These are phyloP conservation scores for Nothophytophthora sp. DNA, from an alignment of 352 stramenopile genomes.

Conservation along the genomic window DNA sequence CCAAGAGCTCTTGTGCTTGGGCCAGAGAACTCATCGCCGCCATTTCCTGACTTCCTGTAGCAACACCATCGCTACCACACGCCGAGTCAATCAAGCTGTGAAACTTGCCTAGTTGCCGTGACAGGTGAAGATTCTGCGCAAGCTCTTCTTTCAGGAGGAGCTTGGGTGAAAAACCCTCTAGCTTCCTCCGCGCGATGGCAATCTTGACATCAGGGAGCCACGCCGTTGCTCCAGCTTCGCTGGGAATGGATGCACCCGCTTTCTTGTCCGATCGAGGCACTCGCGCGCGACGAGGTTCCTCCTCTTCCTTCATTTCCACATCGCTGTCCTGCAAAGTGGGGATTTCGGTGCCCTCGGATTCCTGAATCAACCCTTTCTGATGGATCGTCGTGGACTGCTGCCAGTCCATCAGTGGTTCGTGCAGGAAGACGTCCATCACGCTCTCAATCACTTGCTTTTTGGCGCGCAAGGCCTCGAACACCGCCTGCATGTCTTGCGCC, in stretches of 20 bases:
- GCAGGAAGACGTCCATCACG: constrained; percentile 92
- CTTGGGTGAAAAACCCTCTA: constrained; percentile 74
- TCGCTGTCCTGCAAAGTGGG: constrained; percentile 32
- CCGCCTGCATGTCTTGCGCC: constrained; percentile 81
- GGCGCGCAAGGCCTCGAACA: constrained; percentile 81
- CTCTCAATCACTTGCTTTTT: constrained; percentile 86
- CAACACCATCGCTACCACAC: constrained; percentile 6
- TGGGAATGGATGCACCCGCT: constrained; percentile 3
- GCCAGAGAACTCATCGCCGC: constrained; percentile 47
- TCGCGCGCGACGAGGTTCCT: constrained; percentile 1
- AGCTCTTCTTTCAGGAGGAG: constrained; percentile 76
- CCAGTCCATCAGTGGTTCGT: constrained; percentile 93
- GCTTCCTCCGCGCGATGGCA: constrained; percentile 66
- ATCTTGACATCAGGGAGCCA: constrained; percentile 84
- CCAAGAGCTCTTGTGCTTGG: constrained; percentile 86
- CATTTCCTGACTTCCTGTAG: constrained; percentile 5
- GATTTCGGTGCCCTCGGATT: constrained; percentile 8
- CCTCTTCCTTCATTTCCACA: constrained; percentile 32
- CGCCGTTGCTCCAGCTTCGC: constrained; percentile 13
- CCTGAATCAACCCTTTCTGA: constrained; percentile 57
- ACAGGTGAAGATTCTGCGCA: constrained; percentile 67
- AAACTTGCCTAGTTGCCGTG: constrained; percentile 53
- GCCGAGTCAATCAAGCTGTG: constrained; percentile 54
- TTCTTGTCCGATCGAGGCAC: constrained; percentile 16
- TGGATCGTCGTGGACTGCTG: constrained; percentile 69